Evolutionary conservation across 140 eudicot genomes (phyloP).

Genomic region (Cichorium intybus): DNA sequence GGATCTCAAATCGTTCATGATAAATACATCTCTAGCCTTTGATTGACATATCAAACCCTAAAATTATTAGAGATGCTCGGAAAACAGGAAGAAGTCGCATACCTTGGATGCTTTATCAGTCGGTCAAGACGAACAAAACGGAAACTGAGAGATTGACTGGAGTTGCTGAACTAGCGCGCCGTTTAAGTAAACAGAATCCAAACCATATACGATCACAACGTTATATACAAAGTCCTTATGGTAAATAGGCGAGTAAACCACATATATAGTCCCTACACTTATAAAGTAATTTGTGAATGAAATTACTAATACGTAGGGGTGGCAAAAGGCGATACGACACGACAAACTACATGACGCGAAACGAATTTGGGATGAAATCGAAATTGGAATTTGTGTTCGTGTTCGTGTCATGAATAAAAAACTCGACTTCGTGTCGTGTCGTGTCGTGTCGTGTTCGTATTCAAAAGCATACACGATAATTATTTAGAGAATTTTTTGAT

Average conservation of each 20-base stretch:
- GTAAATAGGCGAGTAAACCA: neutral
- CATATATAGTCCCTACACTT: slow-evolving; percentile 5
- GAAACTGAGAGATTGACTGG: neutral
- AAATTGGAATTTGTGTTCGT: too few species aligned
- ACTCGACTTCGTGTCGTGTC: too few species aligned
- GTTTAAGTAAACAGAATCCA: neutral
- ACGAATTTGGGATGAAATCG: too few species aligned
- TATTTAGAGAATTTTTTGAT: too few species aligned
- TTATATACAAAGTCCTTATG: neutral
- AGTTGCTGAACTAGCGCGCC: neutral
- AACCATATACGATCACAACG: neutral
- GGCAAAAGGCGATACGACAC: too few species aligned
- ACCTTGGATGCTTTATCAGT: slow-evolving; percentile 22
- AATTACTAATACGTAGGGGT: too few species aligned
- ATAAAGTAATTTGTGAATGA: too few species aligned
- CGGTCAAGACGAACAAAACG: slow-evolving; percentile 5
- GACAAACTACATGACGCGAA: too few species aligned
- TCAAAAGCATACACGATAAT: too few species aligned
- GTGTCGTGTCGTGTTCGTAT: too few species aligned
- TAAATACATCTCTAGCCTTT: neutral
- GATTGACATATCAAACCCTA: neutral
- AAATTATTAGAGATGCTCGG: neutral
- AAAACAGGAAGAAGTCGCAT: neutral
- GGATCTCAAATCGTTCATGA: slow-evolving; percentile 5
- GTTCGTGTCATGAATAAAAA: too few species aligned